A percentile compares a stretch with the other conserved stretches of the same genome.
Conservation (phyloP, 495 filamentous ascomycete species). For the Penicillium coffeae region DNA sequence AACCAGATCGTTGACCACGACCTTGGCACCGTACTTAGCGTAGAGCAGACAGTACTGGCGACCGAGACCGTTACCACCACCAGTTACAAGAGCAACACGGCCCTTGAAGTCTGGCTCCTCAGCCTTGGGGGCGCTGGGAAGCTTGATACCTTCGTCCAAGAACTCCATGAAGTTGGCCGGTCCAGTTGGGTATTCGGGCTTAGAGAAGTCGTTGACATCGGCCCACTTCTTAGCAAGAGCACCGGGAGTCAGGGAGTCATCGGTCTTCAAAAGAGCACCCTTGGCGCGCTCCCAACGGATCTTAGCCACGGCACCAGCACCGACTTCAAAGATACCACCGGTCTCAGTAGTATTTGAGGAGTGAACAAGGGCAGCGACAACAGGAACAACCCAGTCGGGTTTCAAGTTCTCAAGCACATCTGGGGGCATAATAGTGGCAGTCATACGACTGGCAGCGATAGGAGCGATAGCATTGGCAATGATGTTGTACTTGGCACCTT, state of each 20-base stretch:
- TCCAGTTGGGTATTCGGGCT: slow-evolving; percentile 80
- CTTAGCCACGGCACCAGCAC: slow-evolving; percentile 91
- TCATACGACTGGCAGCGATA: slow-evolving; percentile 96
- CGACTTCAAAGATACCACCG: slow-evolving; percentile 89
- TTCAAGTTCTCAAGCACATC: slow-evolving; percentile 85
- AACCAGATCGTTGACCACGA: slow-evolving; percentile 92
- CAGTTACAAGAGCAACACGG: slow-evolving; percentile 88
- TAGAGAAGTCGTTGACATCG: slow-evolving; percentile 80
- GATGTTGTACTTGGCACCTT: slow-evolving; percentile 98
- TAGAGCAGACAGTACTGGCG: slow-evolving; percentile 90
- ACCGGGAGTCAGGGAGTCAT: slow-evolving; percentile 81
- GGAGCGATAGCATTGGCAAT: slow-evolving; percentile 93
- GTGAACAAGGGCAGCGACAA: slow-evolving; percentile 88
- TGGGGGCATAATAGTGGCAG: slow-evolving; percentile 94
- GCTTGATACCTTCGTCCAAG: slow-evolving; percentile 79
- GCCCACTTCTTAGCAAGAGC: slow-evolving; percentile 88
- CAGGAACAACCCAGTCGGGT: slow-evolving; percentile 93
- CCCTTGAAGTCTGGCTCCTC: slow-evolving; percentile 84
- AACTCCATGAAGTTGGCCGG: slow-evolving; percentile 83
- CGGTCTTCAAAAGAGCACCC: slow-evolving; percentile 86
- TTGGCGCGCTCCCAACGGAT: slow-evolving; percentile 91
- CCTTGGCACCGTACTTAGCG: slow-evolving; percentile 79
- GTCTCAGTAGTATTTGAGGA: slow-evolving; percentile 80
- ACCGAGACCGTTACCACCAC: slow-evolving; percentile 82
- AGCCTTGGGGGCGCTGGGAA: slow-evolving; percentile 67